Evolutionary conservation across 1,284 basidiomycete species (phyloP).

Genomic region (Trichosporon sp.): DNA sequence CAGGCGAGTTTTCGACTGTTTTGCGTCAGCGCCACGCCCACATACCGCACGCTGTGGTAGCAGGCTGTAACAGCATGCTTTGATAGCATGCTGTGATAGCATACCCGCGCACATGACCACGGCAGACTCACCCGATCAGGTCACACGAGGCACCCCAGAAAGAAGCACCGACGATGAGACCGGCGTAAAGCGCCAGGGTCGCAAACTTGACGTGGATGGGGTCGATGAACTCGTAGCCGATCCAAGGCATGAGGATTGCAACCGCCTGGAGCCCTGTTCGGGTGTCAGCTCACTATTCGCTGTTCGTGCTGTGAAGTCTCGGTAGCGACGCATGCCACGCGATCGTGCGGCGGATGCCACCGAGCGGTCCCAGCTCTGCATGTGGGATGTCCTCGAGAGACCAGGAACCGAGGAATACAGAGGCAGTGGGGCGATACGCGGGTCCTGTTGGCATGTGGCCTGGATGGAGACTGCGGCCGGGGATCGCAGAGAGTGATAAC

Average conservation of each 20-base stretch:
- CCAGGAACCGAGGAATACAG: neutral
- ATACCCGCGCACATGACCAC: neutral
- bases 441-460: neutral
- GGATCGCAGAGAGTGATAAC: neutral
- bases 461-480: neutral
- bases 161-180: slow-evolving; percentile 57
- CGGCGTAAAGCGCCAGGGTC: slow-evolving; percentile 57
- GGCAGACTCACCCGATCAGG: slow-evolving; percentile 41
- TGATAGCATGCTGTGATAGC: neutral
- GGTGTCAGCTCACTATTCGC: slow-evolving; percentile 3
- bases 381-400: neutral
- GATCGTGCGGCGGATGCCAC: neutral
- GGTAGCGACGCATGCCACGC: neutral
- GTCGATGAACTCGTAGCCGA: slow-evolving; percentile 50
- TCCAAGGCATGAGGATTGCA: slow-evolving; percentile 54
- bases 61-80: too few relatives aligned
- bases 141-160: slow-evolving; percentile 52
- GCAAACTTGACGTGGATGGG: slow-evolving; percentile 29
- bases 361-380: neutral
- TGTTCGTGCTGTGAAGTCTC: neutral
- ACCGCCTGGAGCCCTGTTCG: slow-evolving; percentile 52
- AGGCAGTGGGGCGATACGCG: neutral
- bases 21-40: neutral
- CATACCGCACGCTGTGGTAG: neutral
- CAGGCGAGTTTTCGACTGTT: slow-evolving; percentile 55